Conservation (phyloP, 805 yeast genomes). For the Ascoidea rubescens region DNA sequence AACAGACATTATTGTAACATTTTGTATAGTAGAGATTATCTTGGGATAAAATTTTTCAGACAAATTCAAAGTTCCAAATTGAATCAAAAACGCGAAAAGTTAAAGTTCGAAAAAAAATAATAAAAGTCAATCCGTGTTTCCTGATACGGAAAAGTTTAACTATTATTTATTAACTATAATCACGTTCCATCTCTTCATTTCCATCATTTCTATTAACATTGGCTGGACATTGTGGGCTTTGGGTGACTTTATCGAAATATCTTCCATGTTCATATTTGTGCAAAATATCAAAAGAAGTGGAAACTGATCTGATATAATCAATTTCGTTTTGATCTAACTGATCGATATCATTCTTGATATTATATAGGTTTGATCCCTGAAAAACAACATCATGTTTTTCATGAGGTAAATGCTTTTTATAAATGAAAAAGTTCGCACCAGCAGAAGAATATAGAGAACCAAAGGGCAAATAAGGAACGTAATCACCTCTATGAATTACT, state of each 20-base stretch:
- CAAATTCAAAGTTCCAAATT: no score
- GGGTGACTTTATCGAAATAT: neutral
- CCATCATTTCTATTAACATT: neutral
- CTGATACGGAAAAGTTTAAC: no score
- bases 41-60: no score
- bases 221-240: neutral
- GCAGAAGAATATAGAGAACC: conserved; percentile 25
- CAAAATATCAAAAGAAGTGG: neutral
- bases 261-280: neutral
- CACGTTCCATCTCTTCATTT: neutral
- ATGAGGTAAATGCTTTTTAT: conserved; percentile 22
- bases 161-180: no score
- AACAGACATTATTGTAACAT: neutral
- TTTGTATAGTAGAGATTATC: no score
- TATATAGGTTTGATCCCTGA: neutral
- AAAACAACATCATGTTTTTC: neutral
- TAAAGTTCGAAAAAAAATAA: no score
- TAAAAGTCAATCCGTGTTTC: no score
- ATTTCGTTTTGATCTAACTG: neutral
- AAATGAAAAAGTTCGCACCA: conserved; percentile 38
- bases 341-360: no score
- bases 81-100: no score
- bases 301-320: neutral
- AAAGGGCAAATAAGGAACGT: conserved; percentile 49
- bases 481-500: conserved; percentile 41